phyloP scores from a whole-genome alignment of 139 green algal genomes.

The Pedinophyceae sp. region DNA sequence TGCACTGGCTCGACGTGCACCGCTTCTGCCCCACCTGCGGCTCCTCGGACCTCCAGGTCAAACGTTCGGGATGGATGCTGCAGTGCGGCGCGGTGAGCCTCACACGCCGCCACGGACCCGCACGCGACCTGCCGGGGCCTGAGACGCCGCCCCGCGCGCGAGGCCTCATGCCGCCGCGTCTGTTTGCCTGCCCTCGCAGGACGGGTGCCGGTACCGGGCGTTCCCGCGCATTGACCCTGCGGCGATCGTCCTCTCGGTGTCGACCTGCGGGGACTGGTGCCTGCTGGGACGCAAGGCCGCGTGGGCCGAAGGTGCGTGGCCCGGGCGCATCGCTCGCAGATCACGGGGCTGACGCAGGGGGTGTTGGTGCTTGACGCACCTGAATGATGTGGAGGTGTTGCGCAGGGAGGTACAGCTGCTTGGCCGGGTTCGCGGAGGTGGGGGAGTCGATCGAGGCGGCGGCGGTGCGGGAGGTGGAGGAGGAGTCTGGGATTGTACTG shows the following conservation, averaged over 20 bases:
- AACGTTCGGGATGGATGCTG: too few species aligned
- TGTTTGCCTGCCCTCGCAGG: not conserved
- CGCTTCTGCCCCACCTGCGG: constrained; percentile 21
- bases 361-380: not conserved
- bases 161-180: not conserved
- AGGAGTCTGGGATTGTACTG: constrained; percentile 29
- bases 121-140: not conserved
- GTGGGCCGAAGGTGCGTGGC: constrained; percentile 32
- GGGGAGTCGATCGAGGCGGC: constrained; percentile 68
- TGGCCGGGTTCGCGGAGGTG: constrained; percentile 62
- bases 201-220: constrained; percentile 4
- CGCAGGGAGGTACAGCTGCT: constrained; percentile 27
- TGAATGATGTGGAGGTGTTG: not conserved
- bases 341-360: not conserved
- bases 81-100: not conserved
- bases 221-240: constrained; percentile 61
- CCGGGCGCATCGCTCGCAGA: not conserved
- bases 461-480: constrained; percentile 47
- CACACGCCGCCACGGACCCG: constrained; percentile 9
- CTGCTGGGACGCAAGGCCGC: constrained; percentile 51
- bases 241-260: constrained; percentile 52
- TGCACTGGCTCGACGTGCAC: constrained; percentile 21
- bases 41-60: too few species aligned
- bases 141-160: not conserved
- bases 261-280: constrained; percentile 24